phyloP scores from a whole-genome alignment of 331 rosid species.

The Malus hybrid region DNA sequence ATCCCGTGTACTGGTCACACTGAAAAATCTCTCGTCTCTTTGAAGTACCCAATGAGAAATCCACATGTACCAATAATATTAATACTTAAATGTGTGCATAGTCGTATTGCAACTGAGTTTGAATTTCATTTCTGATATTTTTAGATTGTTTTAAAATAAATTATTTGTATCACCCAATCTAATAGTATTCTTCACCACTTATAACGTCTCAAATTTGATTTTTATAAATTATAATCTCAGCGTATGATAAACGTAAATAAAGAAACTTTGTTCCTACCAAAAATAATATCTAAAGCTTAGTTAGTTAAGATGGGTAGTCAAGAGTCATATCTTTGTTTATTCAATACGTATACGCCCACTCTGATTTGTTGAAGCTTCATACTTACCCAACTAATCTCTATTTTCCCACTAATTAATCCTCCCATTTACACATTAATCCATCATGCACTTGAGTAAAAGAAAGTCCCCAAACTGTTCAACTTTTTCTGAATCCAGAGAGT shows the following conservation, averaged over 20 bases:
- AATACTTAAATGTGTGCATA: neutral
- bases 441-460: constrained; percentile 5
- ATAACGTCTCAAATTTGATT: too few species aligned
- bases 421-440: neutral
- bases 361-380: constrained; percentile 13
- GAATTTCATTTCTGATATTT: too few species aligned
- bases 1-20: too few species aligned
- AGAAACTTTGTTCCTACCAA: neutral
- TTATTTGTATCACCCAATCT: too few species aligned
- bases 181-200: too few species aligned
- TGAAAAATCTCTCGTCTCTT: neutral
- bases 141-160: too few species aligned
- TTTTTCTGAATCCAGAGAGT: constrained; percentile 14
- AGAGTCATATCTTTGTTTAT: constrained; percentile 7
- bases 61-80: neutral
- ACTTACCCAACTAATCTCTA: constrained; percentile 17
- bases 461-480: constrained; percentile 3
- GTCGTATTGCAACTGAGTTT: too few species aligned
- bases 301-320: neutral
- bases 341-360: neutral
- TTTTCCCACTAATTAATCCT: neutral
- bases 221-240: too few species aligned
- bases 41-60: neutral
- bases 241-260: too few species aligned
- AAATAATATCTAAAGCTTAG: neutral